Conservation (phyloP, 2,329 filamentous ascomycete species). For the Verticillium klebahnii region DNA sequence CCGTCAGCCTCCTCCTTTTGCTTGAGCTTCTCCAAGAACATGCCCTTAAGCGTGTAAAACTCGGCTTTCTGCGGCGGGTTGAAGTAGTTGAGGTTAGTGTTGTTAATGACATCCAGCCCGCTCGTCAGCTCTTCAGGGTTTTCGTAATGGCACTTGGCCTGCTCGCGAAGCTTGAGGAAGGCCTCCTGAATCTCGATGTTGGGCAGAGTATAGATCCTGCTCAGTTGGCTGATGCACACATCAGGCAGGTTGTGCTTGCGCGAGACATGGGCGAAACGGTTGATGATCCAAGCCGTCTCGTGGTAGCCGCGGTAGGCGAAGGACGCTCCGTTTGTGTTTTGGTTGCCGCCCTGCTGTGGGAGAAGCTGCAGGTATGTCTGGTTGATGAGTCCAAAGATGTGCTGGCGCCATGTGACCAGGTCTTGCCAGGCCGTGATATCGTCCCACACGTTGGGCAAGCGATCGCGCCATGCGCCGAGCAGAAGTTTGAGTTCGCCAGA, state of each 20-base stretch:
- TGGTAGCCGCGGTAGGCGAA: slow-evolving; percentile 97
- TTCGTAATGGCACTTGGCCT: slow-evolving; percentile 98
- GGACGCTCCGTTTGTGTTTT: slow-evolving; percentile 78
- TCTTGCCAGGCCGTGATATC: slow-evolving; percentile 99
- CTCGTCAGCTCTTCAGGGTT: slow-evolving; percentile 88
- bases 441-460: slow-evolving; percentile 96
- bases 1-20: slow-evolving; percentile 89
- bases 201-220: slow-evolving; percentile 94
- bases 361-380: slow-evolving; percentile 83
- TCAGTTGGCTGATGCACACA: slow-evolving; percentile 94
- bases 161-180: slow-evolving; percentile 96
- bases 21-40: slow-evolving; percentile 94
- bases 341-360: slow-evolving; percentile 64
- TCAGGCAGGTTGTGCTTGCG: slow-evolving; percentile 95
- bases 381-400: slow-evolving; percentile 98
- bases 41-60: slow-evolving; percentile 98
- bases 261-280: slow-evolving; percentile 95
- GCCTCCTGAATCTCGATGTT: slow-evolving; percentile 99
- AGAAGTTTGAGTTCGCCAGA: slow-evolving; percentile 93
- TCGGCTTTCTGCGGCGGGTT: slow-evolving; percentile 94
- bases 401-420: slow-evolving; percentile 97
- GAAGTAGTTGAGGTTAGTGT: slow-evolving; percentile 98
- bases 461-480: slow-evolving; percentile 90
- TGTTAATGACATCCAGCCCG: slow-evolving; percentile 97
- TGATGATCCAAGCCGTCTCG: slow-evolving; percentile 99